Conservation (phyloP, 2,329 filamentous ascomycete species). For the Pyricularia sp. region DNA sequence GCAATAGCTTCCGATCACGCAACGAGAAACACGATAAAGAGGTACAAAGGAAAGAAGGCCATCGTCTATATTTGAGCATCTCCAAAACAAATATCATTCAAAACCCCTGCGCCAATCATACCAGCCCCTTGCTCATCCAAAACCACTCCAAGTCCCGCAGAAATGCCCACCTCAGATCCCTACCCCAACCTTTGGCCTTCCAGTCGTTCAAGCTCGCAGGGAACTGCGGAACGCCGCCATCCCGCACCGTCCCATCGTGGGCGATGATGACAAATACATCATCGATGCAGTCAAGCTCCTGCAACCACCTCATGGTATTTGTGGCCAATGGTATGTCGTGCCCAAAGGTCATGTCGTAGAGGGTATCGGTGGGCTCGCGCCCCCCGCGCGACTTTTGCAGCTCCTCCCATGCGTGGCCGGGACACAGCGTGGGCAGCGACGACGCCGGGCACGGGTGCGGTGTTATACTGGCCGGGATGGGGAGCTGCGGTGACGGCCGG, state of each 20-base stretch:
- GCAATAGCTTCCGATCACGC: too few relatives aligned
- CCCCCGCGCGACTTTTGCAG: not conserved
- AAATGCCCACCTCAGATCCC: not conserved
- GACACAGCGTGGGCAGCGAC: not conserved
- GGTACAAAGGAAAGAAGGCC: too few relatives aligned
- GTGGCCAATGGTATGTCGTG: not conserved
- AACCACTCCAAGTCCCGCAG: not conserved
- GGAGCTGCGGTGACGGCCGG: constrained; percentile 9
- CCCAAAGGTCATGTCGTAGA: not conserved
- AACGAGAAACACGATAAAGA: too few relatives aligned
- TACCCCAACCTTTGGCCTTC: not conserved
- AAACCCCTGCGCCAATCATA: not conserved
- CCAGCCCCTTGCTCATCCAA: not conserved
- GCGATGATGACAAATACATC: not conserved
- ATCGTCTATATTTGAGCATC: too few relatives aligned
- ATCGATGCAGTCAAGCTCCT: not conserved
- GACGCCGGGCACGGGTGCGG: not conserved
- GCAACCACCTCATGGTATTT: not conserved
- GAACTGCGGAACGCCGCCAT: not conserved
- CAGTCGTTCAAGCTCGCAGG: not conserved
- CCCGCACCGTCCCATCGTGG: not conserved
- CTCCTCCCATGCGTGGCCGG: not conserved
- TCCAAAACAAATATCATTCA: not conserved
- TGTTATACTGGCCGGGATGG: constrained; percentile 8
- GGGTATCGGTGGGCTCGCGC: not conserved